Base-by-base conservation (phyloP, 2,329 filamentous ascomycete genomes). In the Calonectria honghensis region DNA sequence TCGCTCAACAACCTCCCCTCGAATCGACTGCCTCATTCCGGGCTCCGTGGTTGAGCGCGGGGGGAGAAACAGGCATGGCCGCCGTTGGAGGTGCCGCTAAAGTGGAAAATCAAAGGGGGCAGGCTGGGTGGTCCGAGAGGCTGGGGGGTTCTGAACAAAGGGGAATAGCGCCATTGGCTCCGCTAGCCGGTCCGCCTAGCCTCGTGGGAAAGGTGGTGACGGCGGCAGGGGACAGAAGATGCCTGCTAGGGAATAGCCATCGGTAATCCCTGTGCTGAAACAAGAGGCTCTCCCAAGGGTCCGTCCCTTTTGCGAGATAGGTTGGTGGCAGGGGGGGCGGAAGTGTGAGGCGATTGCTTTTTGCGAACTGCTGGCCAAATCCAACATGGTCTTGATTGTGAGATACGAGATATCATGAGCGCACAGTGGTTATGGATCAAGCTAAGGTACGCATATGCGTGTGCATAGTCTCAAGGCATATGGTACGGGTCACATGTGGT, bases 211-310 rank as follows among this genome's bases (percentile, higher is more conserved):
- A 48, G 45, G 45, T 48, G 45, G 64, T 66, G 61, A 51, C 27
- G 68, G 67, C 31, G 41, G 32, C 52, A 37, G 66, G 66, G 66
- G 29, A 11, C 27, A 11, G 16, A 61, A 51, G 48, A 37, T 41
- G 32, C 48, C 59, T 70, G 61, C 74, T 68, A 61, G 61, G 69
- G 66, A 73, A 75, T 50, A 73, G 54, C 68, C 68, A 74, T 73
- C 71, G 70, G 69, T 70, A 35, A 79, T 76, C 79, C 78, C 61
- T 78, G 79, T 75, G 73, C 78, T 80, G 79, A 80, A 80, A 80
- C 78, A 78, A 77, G 80, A 77, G 79, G 72, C 72, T 73, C 76
- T 77, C 76, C 77, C 76, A 68, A 63, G 72, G 77, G 78, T 75
- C 67, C 74, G 78, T 75, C 67, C 74, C 31, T 69, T 69, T 77